These are phyloP conservation scores for Eucalyptus regnans DNA, from an alignment of 345 rosid species.

Conservation along the genomic window DNA sequence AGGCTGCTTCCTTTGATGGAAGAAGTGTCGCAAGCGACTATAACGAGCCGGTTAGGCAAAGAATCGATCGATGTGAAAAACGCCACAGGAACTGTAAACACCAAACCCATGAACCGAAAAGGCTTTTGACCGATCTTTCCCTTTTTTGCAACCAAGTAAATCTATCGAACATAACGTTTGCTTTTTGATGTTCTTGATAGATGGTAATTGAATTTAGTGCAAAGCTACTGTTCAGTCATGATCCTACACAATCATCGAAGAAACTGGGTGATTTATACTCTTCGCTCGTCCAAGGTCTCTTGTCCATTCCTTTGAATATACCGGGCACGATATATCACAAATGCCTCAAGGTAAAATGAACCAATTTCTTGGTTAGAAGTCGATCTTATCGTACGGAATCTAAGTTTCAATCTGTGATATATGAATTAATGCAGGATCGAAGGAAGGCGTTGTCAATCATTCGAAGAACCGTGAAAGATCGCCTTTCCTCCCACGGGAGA, in stretches of 20 bases:
- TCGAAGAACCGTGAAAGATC: background rate
- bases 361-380: background rate
- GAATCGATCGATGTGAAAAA: background rate
- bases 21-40: background rate
- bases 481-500: background rate
- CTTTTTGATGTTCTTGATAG: background rate
- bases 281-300: background rate
- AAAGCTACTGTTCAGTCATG: constrained; percentile 1
- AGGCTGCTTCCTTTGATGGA: constrained; percentile 3
- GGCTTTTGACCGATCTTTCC: background rate
- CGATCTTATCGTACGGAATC: background rate
- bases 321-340: constrained; percentile 16
- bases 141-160: background rate
- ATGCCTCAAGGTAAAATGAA: constrained; percentile 12
- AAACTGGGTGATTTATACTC: background rate
- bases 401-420: too few species aligned
- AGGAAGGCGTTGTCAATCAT: background rate
- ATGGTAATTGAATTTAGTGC: constrained; percentile 7
- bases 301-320: constrained; percentile 20
- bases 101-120: background rate
- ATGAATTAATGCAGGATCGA: background rate
- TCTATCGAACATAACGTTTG: background rate
- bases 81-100: background rate
- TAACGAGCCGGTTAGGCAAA: background rate
- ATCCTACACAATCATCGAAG: background rate